Evolutionary conservation across 1,284 basidiomycete genomes (phyloP).

Genomic region (Cryptococcus jaspeensis): DNA sequence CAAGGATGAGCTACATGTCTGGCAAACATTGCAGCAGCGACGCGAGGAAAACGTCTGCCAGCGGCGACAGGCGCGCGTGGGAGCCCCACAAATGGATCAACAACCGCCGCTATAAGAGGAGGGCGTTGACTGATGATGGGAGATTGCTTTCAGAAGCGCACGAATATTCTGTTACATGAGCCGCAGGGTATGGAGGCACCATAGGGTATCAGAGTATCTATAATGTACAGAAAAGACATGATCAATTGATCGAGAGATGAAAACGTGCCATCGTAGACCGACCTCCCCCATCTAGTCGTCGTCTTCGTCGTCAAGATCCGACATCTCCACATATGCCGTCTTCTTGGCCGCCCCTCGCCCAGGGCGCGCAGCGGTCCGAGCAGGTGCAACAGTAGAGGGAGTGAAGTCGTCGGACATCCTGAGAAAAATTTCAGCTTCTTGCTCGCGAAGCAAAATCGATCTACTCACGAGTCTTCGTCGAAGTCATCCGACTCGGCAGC

Average conservation of each 20-base stretch:
- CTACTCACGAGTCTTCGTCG: constrained; percentile 31
- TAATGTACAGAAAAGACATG: neutral
- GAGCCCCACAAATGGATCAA: too few species aligned
- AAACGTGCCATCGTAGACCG: neutral
- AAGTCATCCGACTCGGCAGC: constrained; percentile 31
- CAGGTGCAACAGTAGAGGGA: constrained; percentile 15
- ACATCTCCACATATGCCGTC: constrained; percentile 40
- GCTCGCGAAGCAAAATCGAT: neutral
- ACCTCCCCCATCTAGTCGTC: neutral
- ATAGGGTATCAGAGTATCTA: neutral
- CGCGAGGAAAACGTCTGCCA: too few species aligned
- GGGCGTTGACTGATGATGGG: too few species aligned
- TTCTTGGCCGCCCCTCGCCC: constrained; percentile 36
- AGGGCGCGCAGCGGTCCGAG: constrained; percentile 25
- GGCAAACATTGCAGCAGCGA: too few species aligned
- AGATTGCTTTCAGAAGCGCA: too few species aligned
- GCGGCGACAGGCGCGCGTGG: too few species aligned
- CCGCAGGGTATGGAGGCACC: too few species aligned
- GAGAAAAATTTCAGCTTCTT: neutral
- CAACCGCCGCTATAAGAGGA: too few species aligned
- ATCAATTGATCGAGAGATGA: neutral
- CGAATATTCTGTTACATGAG: too few species aligned
- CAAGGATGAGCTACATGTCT: too few species aligned
- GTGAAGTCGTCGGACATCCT: constrained; percentile 24
- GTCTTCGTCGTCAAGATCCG: constrained; percentile 28